A percentile compares a stretch with the other conserved stretches of the same genome.
phyloP scores from a whole-genome alignment of 1,284 basidiomycete genomes.

The Ganoderma meredithae region DNA sequence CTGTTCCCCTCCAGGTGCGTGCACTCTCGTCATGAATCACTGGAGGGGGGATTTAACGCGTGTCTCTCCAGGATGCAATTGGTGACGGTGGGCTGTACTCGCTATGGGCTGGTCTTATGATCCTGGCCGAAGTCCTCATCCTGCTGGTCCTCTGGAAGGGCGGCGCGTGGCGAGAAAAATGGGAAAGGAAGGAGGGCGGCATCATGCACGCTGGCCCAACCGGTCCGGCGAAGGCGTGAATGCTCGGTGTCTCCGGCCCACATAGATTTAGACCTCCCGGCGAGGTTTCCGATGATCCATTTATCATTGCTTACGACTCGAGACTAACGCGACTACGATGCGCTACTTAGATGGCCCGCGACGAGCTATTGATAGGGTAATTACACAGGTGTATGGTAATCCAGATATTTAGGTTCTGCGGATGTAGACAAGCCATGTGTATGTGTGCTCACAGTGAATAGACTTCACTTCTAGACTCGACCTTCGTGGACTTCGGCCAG shows the following conservation, averaged over 20 bases:
- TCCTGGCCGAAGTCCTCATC: slow-evolving; percentile 59
- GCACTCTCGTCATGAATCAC: neutral
- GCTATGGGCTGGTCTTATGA: slow-evolving; percentile 69
- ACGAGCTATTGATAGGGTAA: neutral
- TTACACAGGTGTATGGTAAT: neutral
- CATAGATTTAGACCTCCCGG: neutral
- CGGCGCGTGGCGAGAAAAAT: slow-evolving; percentile 48
- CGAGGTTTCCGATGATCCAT: neutral
- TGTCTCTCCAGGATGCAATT: slow-evolving; percentile 48
- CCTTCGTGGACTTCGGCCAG: neutral
- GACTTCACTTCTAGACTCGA: neutral
- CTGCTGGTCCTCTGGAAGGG: slow-evolving; percentile 59
- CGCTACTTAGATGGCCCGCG: neutral
- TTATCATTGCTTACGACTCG: neutral
- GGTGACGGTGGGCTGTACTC: slow-evolving; percentile 82
- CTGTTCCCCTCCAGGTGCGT: slow-evolving; percentile 69
- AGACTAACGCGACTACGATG: neutral
- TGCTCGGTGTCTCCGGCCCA: neutral
- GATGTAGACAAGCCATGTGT: neutral
- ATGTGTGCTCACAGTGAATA: neutral
- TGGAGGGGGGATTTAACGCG: neutral
- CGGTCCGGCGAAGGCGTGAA: neutral
- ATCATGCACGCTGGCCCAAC: neutral
- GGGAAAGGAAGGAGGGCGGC: slow-evolving; percentile 39
- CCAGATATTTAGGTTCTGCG: neutral